phyloP scores from a whole-genome alignment of 2,329 filamentous ascomycete species.

The Fusarium mundagurra region DNA sequence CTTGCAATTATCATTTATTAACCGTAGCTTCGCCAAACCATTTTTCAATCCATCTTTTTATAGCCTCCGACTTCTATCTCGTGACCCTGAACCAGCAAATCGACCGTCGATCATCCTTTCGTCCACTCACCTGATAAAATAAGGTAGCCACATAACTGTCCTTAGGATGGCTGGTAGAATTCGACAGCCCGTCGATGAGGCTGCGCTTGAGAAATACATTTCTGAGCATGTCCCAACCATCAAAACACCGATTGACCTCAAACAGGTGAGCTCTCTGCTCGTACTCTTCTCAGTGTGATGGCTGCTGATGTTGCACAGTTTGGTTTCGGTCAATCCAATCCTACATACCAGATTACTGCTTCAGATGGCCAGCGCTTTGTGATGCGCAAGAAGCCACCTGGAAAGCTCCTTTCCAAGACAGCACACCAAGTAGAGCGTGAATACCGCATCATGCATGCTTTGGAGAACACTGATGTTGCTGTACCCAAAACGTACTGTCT shows the following conservation, averaged over 20 bases:
- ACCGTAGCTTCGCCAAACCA: neutral
- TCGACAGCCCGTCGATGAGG: conserved; percentile 88
- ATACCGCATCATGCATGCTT: conserved; percentile 87
- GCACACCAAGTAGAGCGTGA: conserved; percentile 98
- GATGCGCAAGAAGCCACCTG: conserved; percentile 97
- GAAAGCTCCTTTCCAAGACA: conserved; percentile 88
- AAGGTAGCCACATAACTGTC: neutral
- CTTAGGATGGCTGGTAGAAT: conserved; percentile 82
- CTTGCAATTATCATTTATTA: conserved; percentile 1
- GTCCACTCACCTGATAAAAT: neutral
- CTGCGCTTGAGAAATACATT: conserved; percentile 82
- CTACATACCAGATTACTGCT: conserved; percentile 90
- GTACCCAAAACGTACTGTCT: conserved; percentile 86
- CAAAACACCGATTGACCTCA: conserved; percentile 82
- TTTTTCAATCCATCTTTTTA: neutral
- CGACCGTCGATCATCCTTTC: neutral
- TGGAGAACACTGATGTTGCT: conserved; percentile 81
- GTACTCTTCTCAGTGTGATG: neutral
- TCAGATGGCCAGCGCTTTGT: conserved; percentile 79
- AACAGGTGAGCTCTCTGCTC: conserved; percentile 72
- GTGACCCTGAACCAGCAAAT: neutral
- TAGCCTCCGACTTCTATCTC: neutral
- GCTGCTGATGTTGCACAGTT: conserved; percentile 68
- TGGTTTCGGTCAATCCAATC: conserved; percentile 96
- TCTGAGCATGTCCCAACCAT: conserved; percentile 82